These are phyloP conservation scores for Larix sibirica DNA, from an alignment of 83 land plant species.

Conservation along the genomic window DNA sequence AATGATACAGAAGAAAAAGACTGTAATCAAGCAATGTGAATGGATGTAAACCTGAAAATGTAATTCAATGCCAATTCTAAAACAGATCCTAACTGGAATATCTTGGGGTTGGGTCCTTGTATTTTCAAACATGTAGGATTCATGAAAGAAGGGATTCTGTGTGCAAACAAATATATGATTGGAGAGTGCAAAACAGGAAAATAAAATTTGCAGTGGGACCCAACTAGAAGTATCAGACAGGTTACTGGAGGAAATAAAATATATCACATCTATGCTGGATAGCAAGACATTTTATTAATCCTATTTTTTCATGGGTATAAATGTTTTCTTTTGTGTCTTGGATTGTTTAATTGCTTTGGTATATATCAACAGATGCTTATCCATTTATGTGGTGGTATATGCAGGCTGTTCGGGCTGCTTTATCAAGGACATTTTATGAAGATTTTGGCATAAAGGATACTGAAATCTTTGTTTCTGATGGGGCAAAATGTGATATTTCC, in stretches of 20 bases:
- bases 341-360: not conserved
- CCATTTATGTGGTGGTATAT: not conserved
- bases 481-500: constrained; percentile 91
- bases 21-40: not conserved
- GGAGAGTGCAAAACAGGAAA: not conserved
- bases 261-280: not conserved
- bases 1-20: not conserved
- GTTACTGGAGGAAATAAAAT: not conserved
- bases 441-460: constrained; percentile 50
- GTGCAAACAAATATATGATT: constrained; percentile 8
- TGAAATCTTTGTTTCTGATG: constrained; percentile 96
- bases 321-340: not conserved
- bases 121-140: not conserved
- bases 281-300: not conserved
- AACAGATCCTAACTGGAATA: not conserved
- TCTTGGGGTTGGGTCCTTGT: not conserved
- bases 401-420: constrained; percentile 74
- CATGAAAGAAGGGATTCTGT: not conserved
- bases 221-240: not conserved
- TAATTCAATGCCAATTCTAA: not conserved
- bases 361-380: not conserved
- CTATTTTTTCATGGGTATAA: not conserved
- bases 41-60: not conserved
- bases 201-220: not conserved
- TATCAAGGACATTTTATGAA: constrained; percentile 61